A percentile compares a stretch with the other conserved stretches of the same genome.
Evolutionary conservation across 768 basidiomycete genomes (phyloP).

Genomic region (Mycena rebaudengoi): DNA sequence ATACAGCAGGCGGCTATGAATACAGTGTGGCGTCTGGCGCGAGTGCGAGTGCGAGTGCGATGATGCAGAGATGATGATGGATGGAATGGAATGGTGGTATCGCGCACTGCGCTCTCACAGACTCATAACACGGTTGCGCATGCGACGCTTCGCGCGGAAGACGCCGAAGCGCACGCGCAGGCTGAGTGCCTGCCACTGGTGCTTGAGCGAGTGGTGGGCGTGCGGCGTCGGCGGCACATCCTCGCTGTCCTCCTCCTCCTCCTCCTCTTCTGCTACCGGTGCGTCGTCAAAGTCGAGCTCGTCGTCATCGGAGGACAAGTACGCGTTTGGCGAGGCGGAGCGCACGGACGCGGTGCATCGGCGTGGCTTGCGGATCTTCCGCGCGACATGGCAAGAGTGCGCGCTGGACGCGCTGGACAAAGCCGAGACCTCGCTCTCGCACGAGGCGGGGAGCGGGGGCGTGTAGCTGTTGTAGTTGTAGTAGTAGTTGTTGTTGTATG

Average conservation of each 20-base stretch:
- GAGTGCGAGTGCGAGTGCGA: neutral
- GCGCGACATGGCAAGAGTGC: neutral
- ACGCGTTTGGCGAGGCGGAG: neutral
- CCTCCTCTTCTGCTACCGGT: neutral
- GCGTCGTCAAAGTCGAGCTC: neutral
- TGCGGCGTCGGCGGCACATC: neutral
- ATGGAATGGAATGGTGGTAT: neutral
- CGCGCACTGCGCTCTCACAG: neutral
- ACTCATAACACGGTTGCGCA: constrained; percentile 17
- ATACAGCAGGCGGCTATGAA: neutral
- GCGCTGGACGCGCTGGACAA: neutral
- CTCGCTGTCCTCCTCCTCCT: neutral
- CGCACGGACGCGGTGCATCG: neutral
- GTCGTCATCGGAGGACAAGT: neutral
- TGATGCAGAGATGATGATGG: neutral
- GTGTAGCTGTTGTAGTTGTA: neutral
- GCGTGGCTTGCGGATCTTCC: constrained; percentile 24
- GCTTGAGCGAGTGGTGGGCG: neutral
- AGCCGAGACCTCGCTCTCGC: neutral
- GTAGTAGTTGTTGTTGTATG: constrained; percentile 24
- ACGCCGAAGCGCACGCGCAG: constrained; percentile 28
- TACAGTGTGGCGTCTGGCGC: neutral
- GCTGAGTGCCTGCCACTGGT: constrained; percentile 21
- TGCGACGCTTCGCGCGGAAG: constrained; percentile 24
- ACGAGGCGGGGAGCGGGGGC: neutral